Evolutionary conservation across 2,329 filamentous ascomycete genomes (phyloP).

Genomic region (Fusarium marasasianum): DNA sequence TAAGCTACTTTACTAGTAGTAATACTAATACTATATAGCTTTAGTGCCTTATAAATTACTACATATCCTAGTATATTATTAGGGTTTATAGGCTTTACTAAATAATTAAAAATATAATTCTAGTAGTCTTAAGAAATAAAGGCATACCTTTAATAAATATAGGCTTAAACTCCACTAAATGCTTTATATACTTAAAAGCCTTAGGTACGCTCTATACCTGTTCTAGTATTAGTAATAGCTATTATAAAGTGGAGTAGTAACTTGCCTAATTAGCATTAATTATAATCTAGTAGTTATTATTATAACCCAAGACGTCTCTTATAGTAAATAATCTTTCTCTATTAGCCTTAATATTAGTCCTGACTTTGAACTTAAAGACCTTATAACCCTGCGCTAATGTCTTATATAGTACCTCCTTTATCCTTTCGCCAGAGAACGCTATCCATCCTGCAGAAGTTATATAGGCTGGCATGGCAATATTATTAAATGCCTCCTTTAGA

Average conservation of each 20-base stretch:
- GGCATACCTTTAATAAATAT: not conserved
- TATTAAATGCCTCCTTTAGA: not conserved
- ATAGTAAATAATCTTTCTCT: not conserved
- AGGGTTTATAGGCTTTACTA: too few species aligned
- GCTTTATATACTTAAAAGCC: not conserved
- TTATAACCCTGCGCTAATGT: not conserved
- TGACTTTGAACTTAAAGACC: not conserved
- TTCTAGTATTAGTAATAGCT: not conserved
- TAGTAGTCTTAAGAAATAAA: too few species aligned
- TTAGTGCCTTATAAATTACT: too few species aligned
- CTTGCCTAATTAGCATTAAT: not conserved
- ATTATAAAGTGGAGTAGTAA: fast-evolving
- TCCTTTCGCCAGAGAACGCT: not conserved
- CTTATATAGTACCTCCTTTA: not conserved
- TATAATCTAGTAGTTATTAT: not conserved
- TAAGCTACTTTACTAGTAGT: too few species aligned
- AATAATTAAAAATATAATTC: too few species aligned
- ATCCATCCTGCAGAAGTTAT: not conserved
- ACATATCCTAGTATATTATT: too few species aligned
- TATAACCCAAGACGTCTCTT: not conserved
- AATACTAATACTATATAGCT: too few species aligned
- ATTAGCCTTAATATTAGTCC: not conserved
- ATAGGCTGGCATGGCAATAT: not conserved
- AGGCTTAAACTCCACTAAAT: not conserved
- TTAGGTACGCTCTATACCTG: not conserved